These are phyloP conservation scores for Neonectria coccinea DNA, from an alignment of 2,329 filamentous ascomycete species.

Conservation along the genomic window DNA sequence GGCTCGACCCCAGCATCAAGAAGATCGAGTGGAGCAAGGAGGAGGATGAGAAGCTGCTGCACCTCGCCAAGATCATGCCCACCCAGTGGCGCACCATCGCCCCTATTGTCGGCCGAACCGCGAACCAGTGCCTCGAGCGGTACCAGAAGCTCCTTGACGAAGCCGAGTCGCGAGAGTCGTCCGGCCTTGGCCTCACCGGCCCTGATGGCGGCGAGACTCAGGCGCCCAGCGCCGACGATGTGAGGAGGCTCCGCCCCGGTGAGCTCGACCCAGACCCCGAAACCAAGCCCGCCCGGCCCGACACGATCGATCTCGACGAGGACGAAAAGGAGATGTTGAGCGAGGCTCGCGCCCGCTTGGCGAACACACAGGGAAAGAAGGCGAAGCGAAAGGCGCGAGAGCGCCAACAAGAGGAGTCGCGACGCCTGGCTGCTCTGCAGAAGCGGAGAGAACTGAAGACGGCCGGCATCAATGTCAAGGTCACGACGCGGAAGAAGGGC, in stretches of 20 bases:
- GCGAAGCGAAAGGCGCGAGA: slow-evolving; percentile 97
- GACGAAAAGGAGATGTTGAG: slow-evolving; percentile 99
- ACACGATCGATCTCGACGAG: slow-evolving; percentile 98
- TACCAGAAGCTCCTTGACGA: slow-evolving; percentile 98
- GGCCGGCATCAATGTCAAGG: slow-evolving; percentile 97
- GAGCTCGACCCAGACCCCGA: slow-evolving; percentile 98
- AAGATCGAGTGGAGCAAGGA: slow-evolving; percentile 99
- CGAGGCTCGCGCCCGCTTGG: slow-evolving; percentile 93
- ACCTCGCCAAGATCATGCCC: slow-evolving; percentile 97
- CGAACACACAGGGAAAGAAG: slow-evolving; percentile 99
- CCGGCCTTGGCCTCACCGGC: slow-evolving; percentile 84
- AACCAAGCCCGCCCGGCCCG: slow-evolving; percentile 92
- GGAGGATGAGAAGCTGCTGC: slow-evolving; percentile 96
- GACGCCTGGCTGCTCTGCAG: slow-evolving; percentile 88
- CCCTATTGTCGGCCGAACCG: slow-evolving; percentile 94
- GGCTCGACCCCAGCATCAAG: slow-evolving; percentile 96
- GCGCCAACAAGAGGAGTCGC: slow-evolving; percentile 93
- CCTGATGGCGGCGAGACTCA: slow-evolving; percentile 87
- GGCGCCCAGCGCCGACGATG: slow-evolving; percentile 92
- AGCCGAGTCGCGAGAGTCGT: slow-evolving; percentile 88
- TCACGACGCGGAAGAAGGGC: slow-evolving; percentile 89
- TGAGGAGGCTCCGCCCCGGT: slow-evolving; percentile 86
- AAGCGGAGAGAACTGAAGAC: slow-evolving; percentile 97
- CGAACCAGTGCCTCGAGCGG: slow-evolving; percentile 95
- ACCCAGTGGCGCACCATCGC: slow-evolving; percentile 99